phyloP scores from a whole-genome alignment of 2,329 filamentous ascomycete genomes.

The Phymatotrichopsis omnivora region DNA sequence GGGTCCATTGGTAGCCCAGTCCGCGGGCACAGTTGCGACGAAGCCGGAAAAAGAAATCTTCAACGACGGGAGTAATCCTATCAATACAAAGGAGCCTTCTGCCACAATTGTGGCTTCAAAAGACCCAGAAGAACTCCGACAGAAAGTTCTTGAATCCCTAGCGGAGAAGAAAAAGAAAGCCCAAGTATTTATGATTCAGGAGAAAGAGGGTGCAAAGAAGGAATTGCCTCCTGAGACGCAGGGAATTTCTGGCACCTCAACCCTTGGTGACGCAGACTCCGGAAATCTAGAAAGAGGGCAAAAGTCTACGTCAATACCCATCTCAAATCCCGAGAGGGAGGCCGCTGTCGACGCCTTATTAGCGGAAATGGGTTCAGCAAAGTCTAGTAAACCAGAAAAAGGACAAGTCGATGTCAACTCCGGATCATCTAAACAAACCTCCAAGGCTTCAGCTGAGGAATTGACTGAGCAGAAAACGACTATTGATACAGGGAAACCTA shows the following conservation, averaged over 20 bases:
- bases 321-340: slow-evolving; percentile 26
- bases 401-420: not conserved
- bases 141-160: slow-evolving; percentile 27
- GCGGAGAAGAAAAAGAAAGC: slow-evolving; percentile 29
- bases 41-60: too few relatives aligned
- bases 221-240: slow-evolving; percentile 21
- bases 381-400: slow-evolving; percentile 17
- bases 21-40: too few relatives aligned
- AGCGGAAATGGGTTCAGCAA: slow-evolving; percentile 22
- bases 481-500: slow-evolving; percentile 21
- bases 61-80: slow-evolving; percentile 17
- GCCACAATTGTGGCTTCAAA: slow-evolving; percentile 15
- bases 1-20: too few relatives aligned
- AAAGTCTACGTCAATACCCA: too few relatives aligned
- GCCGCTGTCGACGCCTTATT: slow-evolving; percentile 27
- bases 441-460: slow-evolving; percentile 19
- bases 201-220: slow-evolving; percentile 26
- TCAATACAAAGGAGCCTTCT: slow-evolving; percentile 18
- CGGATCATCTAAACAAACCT: slow-evolving; percentile 13
- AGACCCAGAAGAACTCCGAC: slow-evolving; percentile 24
- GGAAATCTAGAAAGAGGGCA: too few relatives aligned
- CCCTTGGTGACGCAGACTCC: slow-evolving; percentile 13
- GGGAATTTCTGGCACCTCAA: slow-evolving; percentile 8
- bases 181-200: slow-evolving; percentile 27
- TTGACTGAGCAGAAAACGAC: slow-evolving; percentile 17